These are phyloP conservation scores for Eucalyptus camaldulensis DNA, from an alignment of 345 rosid species.

Conservation along the genomic window DNA sequence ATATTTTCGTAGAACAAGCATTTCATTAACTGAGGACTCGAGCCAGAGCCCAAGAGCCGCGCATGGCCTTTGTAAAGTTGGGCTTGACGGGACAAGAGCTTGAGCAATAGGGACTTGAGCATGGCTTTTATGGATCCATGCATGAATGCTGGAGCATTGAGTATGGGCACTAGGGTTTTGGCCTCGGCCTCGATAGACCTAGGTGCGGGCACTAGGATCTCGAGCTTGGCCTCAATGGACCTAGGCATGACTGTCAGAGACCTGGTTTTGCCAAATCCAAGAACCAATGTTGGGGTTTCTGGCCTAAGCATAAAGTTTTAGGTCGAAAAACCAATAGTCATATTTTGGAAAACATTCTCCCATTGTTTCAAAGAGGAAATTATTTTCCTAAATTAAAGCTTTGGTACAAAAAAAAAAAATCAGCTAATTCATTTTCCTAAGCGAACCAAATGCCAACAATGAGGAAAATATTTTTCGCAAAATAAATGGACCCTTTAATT, in stretches of 20 bases:
- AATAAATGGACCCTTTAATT: no score
- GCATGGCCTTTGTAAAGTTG: background rate
- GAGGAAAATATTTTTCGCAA: background rate
- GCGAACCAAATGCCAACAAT: no score
- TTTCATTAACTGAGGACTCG: background rate
- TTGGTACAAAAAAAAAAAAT: background rate
- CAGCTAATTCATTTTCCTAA: background rate
- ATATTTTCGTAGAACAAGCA: background rate
- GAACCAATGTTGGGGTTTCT: background rate
- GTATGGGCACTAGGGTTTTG: background rate
- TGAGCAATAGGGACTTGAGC: no score
- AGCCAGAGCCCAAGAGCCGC: background rate
- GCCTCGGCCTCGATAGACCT: background rate
- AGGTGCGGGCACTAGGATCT: fast-evolving
- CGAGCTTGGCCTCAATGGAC: background rate
- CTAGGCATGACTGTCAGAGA: fast-evolving
- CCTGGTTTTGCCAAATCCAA: fast-evolving
- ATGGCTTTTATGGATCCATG: background rate
- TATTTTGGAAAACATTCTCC: background rate
- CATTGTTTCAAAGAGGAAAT: background rate
- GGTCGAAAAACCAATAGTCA: fast-evolving
- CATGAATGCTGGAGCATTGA: background rate
- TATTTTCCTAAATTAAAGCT: background rate
- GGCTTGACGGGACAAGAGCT: no score
- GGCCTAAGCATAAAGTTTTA: background rate